These are phyloP conservation scores for Lachancea sp. DNA, from an alignment of 805 yeast genomes.

Conservation along the genomic window DNA sequence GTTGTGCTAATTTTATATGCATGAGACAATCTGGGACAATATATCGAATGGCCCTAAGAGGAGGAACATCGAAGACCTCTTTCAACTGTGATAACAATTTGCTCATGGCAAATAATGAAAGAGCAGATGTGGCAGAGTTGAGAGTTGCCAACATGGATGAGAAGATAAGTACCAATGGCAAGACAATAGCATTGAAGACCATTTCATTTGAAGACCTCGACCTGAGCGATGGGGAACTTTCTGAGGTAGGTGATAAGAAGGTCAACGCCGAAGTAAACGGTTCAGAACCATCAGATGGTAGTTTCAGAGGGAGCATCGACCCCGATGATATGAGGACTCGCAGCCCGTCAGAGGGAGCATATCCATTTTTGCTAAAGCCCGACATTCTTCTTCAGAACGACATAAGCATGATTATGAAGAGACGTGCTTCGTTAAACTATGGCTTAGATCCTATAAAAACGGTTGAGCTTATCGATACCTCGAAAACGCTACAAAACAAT, in stretches of 20 bases:
- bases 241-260: slow-evolving; percentile 11
- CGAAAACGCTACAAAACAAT: slow-evolving; percentile 44
- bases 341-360: slow-evolving; percentile 18
- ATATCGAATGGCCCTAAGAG: slow-evolving; percentile 68
- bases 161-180: slow-evolving; percentile 18
- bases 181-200: slow-evolving; percentile 18
- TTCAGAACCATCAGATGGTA: slow-evolving; percentile 13
- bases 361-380: slow-evolving; percentile 30
- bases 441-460: slow-evolving; percentile 62
- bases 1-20: slow-evolving; percentile 66
- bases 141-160: slow-evolving; percentile 19
- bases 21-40: slow-evolving; percentile 89
- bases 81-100: slow-evolving; percentile 69
- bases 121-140: slow-evolving; percentile 26
- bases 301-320: slow-evolving; percentile 10
- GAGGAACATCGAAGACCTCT: slow-evolving; percentile 53
- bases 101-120: slow-evolving; percentile 42
- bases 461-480: slow-evolving; percentile 48
- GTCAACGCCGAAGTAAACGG: slow-evolving; percentile 19
- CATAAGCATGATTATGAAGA: slow-evolving; percentile 63
- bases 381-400: slow-evolving; percentile 57
- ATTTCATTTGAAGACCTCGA: slow-evolving; percentile 32
- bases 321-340: slow-evolving; percentile 2
- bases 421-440: slow-evolving; percentile 68
- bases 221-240: slow-evolving; percentile 9